A percentile compares a stretch with the other conserved stretches of the same genome.
These are phyloP conservation scores for Aspergillus aculeatus DNA, from an alignment of 2,329 filamentous ascomycete genomes.

Conservation along the genomic window DNA sequence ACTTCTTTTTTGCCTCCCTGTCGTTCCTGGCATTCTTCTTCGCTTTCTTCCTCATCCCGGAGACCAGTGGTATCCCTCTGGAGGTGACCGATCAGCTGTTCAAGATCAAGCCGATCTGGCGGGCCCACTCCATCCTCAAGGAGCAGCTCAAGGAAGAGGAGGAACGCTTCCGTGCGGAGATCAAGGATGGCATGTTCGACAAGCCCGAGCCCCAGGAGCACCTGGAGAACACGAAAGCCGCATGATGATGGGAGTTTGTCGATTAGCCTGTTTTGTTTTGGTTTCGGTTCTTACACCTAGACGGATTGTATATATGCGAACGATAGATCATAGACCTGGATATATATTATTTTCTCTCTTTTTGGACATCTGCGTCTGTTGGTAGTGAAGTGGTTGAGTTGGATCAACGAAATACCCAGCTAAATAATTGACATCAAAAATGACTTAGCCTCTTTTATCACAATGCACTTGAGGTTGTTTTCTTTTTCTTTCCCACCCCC, in stretches of 20 bases:
- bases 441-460: no score
- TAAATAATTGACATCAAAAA: no score
- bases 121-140: slow-evolving; percentile 30
- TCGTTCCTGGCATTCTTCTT: slow-evolving; percentile 60
- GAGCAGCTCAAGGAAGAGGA: slow-evolving; percentile 36
- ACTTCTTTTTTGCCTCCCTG: slow-evolving; percentile 66
- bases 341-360: background rate
- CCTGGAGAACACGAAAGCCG: slow-evolving; percentile 46
- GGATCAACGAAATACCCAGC: no score
- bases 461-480: no score
- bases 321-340: slow-evolving; percentile 1
- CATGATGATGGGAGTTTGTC: background rate
- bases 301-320: background rate
- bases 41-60: slow-evolving; percentile 62
- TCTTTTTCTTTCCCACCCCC: no score
- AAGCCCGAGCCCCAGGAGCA: slow-evolving; percentile 14
- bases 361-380: background rate
- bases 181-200: slow-evolving; percentile 26
- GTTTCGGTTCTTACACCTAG: background rate
- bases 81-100: slow-evolving; percentile 67
- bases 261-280: background rate
- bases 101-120: slow-evolving; percentile 38
- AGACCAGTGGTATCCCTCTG: slow-evolving; percentile 65
- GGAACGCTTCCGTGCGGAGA: slow-evolving; percentile 32
- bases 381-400: background rate